Evolutionary conservation across 1,139 yeast species (phyloP), one percentile per base, ranked within the genome.

Genomic region (Candida sanyaensis): DNA sequence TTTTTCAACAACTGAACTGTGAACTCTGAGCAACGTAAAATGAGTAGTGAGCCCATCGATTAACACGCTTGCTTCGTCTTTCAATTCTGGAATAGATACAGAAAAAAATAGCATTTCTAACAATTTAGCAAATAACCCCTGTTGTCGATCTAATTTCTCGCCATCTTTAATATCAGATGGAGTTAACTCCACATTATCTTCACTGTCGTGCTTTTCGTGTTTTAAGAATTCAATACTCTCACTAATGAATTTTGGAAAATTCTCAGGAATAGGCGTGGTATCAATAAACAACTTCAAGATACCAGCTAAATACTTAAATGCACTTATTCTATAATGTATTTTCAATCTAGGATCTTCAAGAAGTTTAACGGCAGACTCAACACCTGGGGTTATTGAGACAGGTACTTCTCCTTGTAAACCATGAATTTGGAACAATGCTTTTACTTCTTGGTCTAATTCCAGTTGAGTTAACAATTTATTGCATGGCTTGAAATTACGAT

Each of bases 331-430:
- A 64, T 89, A 88, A 58, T 86, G 90, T 2, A 74, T 62, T 52
- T 85, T 83, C 40, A 79, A 73, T 44, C 89, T 75, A 5, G 81
- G 80, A 58, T 89, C 92, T 51, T 86, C 89, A 44, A 92, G 67
- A 23, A 81, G 68, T 41, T 73, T 80, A 39, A 68, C 85, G 0
- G 97, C 97, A 4, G 93, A 81, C 39, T 81, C 78, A 2, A 93
- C 76, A 26, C 96, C 97, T 0, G 97, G 88, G 0, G 97, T 86
- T 23, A 93, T 75, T 1, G 93, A 84, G 29, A 93, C 75, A 0
- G 92, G 86, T 4, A 87, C 81, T 50, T 70, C 68, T 8, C 70
- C 74, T 3, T 79, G 71, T 43, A 90, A 66, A 1, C 96, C 97
- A 54, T 87, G 84, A 34, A 91, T 80, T 47, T 77, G 77, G 63